phyloP scores from a whole-genome alignment of 140 eudicot genomes.

The Erigeron philadelphicus region DNA sequence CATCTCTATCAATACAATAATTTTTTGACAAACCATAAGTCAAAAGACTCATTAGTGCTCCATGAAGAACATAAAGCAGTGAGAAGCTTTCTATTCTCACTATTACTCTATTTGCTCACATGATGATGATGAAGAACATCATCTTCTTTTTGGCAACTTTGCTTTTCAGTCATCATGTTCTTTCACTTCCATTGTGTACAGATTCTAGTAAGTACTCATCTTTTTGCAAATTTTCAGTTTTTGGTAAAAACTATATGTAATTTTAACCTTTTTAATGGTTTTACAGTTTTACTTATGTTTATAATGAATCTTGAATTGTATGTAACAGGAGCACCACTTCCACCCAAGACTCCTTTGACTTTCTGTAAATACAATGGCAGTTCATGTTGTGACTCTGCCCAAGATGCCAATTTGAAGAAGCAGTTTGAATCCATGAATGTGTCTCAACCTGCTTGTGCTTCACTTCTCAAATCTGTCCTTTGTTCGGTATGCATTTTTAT shows the following conservation, averaged over 20 bases:
- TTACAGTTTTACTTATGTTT: constrained; percentile 14
- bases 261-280: not conserved
- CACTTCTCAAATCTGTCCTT: constrained; percentile 58
- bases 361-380: constrained; percentile 65
- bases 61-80: constrained; percentile 20
- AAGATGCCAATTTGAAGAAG: constrained; percentile 49
- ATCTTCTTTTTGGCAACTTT: constrained; percentile 25
- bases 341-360: constrained; percentile 41
- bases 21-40: constrained; percentile 28
- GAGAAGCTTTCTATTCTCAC: constrained; percentile 13
- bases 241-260: no score
- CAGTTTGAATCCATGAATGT: constrained; percentile 61
- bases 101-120: constrained; percentile 29
- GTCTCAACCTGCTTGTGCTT: constrained; percentile 68
- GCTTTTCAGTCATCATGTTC: constrained; percentile 36
- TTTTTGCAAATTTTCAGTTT: no score
- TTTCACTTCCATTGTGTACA: constrained; percentile 59
- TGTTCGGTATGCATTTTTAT: constrained; percentile 54
- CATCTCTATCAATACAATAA: constrained; percentile 11
- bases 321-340: constrained; percentile 58
- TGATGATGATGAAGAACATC: constrained; percentile 11
- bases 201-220: constrained; percentile 72
- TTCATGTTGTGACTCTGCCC: constrained; percentile 50
- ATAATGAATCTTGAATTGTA: constrained; percentile 6
- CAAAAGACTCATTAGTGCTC: constrained; percentile 30